Evolutionary conservation across 2,329 filamentous ascomycete species (phyloP).

Genomic region (Sphaerulina vaccinii): DNA sequence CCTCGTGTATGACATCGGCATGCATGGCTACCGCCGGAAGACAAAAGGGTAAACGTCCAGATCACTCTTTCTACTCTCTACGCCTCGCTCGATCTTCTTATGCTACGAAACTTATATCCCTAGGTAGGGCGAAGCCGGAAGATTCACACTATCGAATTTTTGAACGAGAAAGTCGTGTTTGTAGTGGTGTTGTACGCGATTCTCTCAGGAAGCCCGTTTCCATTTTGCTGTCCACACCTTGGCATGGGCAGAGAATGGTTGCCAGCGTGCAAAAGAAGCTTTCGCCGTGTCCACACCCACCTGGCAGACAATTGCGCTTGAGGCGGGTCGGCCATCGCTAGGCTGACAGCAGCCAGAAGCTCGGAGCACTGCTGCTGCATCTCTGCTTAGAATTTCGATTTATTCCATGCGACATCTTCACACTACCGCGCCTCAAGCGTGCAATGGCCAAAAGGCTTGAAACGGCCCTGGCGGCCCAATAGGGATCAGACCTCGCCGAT

Average conservation of each 20-base stretch:
- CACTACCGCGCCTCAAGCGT: conserved; percentile 16
- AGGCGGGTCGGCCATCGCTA: conserved; percentile 13
- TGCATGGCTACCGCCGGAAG: conserved; percentile 9
- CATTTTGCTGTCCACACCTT: too few relatives aligned
- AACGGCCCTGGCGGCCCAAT: conserved; percentile 3
- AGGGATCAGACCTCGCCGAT: not conserved
- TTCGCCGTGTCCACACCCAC: conserved; percentile 10
- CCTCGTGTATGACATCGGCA: conserved; percentile 22
- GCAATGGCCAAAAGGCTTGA: conserved; percentile 4
- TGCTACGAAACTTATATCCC: too few relatives aligned
- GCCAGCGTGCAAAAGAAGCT: not conserved
- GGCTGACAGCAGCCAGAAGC: conserved; percentile 17
- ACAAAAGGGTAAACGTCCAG: too few relatives aligned
- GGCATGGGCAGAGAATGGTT: not conserved
- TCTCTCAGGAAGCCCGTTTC: too few relatives aligned
- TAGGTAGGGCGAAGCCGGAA: too few relatives aligned
- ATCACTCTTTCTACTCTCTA: too few relatives aligned
- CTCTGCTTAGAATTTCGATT: conserved; percentile 19
- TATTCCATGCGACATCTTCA: conserved; percentile 17
- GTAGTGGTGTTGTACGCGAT: too few relatives aligned
- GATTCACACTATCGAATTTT: too few relatives aligned
- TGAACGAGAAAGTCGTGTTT: too few relatives aligned
- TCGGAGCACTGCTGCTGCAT: conserved; percentile 12
- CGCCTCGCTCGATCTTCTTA: too few relatives aligned
- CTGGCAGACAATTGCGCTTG: conserved; percentile 15